phyloP scores from a whole-genome alignment of 257 asterid species.

The Linaria vulgaris region DNA sequence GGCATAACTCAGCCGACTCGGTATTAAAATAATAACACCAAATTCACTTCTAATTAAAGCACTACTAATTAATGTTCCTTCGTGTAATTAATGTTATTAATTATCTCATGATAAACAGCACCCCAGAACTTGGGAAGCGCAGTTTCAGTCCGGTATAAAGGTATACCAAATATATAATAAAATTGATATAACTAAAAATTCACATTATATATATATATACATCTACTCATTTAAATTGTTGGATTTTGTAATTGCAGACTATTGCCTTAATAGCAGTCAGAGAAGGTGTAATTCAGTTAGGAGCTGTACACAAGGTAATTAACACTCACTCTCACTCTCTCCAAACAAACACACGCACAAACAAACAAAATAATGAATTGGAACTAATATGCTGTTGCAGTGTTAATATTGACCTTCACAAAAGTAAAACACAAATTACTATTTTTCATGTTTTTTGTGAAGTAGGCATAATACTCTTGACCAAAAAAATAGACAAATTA shows the following conservation, averaged over 20 bases:
- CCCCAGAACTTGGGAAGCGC: slow-evolving; percentile 99
- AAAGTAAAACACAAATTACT: no score
- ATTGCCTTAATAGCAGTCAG: slow-evolving; percentile 97
- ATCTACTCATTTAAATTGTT: background rate
- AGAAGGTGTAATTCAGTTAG: slow-evolving; percentile 96
- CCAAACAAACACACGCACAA: slow-evolving; percentile 3
- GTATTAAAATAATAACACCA: slow-evolving; percentile 45
- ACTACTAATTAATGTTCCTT: slow-evolving; percentile 2
- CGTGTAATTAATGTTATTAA: background rate
- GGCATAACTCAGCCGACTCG: slow-evolving; percentile 97
- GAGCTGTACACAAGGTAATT: slow-evolving; percentile 95
- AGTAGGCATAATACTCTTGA: no score
- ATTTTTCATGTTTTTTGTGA: no score
- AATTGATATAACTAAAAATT: background rate
- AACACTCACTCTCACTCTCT: background rate
- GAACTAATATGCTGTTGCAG: no score
- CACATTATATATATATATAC: background rate
- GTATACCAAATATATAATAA: no score
- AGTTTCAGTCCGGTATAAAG: slow-evolving; percentile 94
- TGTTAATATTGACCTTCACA: no score
- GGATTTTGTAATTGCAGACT: slow-evolving; percentile 48
- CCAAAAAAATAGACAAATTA: no score
- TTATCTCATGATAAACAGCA: slow-evolving; percentile 47
- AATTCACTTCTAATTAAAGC: background rate
- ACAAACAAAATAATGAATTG: no score